Evolutionary conservation across 345 rosid genomes (phyloP), one percentile per base, ranked within the genome.

Genomic region (Eucalyptus sp.): DNA sequence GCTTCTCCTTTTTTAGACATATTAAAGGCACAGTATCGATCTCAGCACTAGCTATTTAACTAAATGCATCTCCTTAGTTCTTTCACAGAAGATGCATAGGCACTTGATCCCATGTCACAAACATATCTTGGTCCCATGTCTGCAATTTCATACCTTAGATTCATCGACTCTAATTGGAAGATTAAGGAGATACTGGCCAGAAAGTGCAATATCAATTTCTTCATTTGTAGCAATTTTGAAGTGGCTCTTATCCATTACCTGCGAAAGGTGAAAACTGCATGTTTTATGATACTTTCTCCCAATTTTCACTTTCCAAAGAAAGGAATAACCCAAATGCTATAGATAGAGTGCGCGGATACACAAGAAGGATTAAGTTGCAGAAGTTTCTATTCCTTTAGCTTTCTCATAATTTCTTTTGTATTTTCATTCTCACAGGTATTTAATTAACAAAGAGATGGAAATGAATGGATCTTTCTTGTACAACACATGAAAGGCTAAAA

Each of bases 161-260:
- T 97, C 98, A 89, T 97, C 97, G 88, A 97, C 99, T 71, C 90
- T 89, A 88, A 97, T 97, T 87, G 99, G 99, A 91, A 97, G 98
- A 93, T 96, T 96, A 29, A 95, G 92, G 91, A 95, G 99, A 90
- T 97, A 97, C 91, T 97, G 99, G 84, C 97, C 99, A 37, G 96
- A 92, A 51, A 88, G 97, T 87, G 99, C 99, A 92, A 97, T 93
- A 49, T 95, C 97, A 89, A 95, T 94, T 96, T 97, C 99, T 13
- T 96, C 99, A 86, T 95, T 93, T n/a, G 96, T 90, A 86, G 97
- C 86, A 89, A 96, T 89, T 91, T 96, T 97, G 90, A 97, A 97
- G 91, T 97, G 96, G 93, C 99, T 97, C 94, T 96, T 97, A 17
- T 95, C 95, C 98, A 97, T 96, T 87, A 97, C 97, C 96, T 95